Evolutionary conservation across 2,329 filamentous ascomycete genomes (phyloP).

Genomic region (Trichoderma lentiforme): DNA sequence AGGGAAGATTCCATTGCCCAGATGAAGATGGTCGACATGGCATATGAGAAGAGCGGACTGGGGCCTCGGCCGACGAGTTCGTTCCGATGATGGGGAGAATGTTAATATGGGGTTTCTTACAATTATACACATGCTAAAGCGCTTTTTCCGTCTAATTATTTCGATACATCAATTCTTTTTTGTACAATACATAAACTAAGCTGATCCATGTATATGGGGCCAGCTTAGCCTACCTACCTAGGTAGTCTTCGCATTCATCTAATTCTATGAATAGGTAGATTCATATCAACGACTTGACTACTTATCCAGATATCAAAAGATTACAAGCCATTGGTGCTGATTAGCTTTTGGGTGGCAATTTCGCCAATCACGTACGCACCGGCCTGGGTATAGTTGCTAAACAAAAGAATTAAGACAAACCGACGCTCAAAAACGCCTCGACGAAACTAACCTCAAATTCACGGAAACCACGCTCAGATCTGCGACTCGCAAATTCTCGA

Average conservation of each 20-base stretch:
- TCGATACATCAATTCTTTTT: neutral
- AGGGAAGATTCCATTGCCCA: constrained; percentile 41
- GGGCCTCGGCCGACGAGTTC: constrained; percentile 19
- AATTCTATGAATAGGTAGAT: neutral
- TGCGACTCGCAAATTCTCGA: neutral
- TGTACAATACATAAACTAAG: neutral
- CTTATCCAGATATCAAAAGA: neutral
- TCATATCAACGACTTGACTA: neutral
- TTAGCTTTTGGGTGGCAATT: neutral
- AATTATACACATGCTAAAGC: neutral
- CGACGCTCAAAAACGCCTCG: neutral
- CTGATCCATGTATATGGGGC: neutral
- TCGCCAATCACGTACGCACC: neutral
- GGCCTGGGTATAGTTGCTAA: neutral
- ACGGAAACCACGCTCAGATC: neutral
- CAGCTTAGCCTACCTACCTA: neutral
- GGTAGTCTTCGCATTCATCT: neutral
- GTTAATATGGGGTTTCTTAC: neutral
- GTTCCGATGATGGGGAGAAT: neutral
- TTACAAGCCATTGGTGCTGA: neutral
- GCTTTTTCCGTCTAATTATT: neutral
- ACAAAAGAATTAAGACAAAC: neutral
- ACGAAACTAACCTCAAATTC: neutral
- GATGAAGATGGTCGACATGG: constrained; percentile 47
- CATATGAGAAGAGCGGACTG: constrained; percentile 38